Evolutionary conservation across 495 filamentous ascomycete genomes (phyloP).

Genomic region (Daldinia bambusicola): DNA sequence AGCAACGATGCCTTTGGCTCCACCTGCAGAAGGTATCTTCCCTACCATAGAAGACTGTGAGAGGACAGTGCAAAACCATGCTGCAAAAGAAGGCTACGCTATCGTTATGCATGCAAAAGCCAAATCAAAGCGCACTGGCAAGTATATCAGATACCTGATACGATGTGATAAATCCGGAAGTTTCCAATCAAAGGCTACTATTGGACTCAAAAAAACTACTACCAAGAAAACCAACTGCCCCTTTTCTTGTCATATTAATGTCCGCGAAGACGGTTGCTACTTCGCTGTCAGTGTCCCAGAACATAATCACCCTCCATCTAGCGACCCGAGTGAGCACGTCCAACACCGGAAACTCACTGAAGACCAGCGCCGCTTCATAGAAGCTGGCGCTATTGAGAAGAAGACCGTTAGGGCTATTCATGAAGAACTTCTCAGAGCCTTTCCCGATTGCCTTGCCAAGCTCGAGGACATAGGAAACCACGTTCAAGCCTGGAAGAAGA

Average conservation of each 20-base stretch:
- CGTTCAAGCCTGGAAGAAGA: constrained; percentile 47
- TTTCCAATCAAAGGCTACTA: constrained; percentile 45
- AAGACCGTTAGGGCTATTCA: constrained; percentile 45
- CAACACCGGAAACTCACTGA: constrained; percentile 47
- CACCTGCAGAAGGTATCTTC: constrained; percentile 43
- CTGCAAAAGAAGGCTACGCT: constrained; percentile 46
- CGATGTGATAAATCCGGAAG: constrained; percentile 47
- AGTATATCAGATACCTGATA: constrained; percentile 47
- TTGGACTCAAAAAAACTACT: constrained; percentile 43
- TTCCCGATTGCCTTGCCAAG: constrained; percentile 41
- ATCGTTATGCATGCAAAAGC: constrained; percentile 45
- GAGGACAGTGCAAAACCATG: constrained; percentile 42
- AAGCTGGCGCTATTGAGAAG: constrained; percentile 42
- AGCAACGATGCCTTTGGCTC: constrained; percentile 41
- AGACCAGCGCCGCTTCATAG: constrained; percentile 45
- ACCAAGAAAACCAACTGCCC: constrained; percentile 49
- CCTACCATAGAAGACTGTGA: constrained; percentile 43
- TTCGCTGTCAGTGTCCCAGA: constrained; percentile 41
- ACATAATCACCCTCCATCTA: constrained; percentile 46
- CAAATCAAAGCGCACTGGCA: constrained; percentile 44
- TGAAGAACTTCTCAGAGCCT: constrained; percentile 39
- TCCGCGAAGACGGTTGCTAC: constrained; percentile 44
- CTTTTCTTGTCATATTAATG: constrained; percentile 43
- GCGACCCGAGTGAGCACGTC: constrained; percentile 38
- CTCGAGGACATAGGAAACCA: constrained; percentile 47